Base-by-base conservation (phyloP, 768 basidiomycete genomes). In the Phylloporus sp. region DNA sequence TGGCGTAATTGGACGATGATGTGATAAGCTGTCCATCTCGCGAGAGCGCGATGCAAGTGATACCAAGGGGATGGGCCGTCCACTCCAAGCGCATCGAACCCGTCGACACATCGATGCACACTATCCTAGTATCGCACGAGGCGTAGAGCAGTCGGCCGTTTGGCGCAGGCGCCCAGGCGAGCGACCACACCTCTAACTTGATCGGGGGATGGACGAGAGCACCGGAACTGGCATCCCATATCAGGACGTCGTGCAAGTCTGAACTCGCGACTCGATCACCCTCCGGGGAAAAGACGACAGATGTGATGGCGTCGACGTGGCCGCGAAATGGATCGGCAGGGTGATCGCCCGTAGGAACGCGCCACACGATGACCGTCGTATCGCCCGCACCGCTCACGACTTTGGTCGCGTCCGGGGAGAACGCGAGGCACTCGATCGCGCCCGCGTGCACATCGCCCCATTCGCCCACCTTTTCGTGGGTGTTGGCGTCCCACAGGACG, bases 31-130 rank as follows among this genome's bases (percentile, higher is more conserved):
- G 27, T 11, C 53, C 56, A 23, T 55, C 27, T 7, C 8, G 34
- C 5, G 55, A 57, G 22, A 54, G 42, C 13, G 52, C 35, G 13
- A 60, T 35, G 20, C 23, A 43, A 1, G 22, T 37, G 24, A 61
- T 49, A 9, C 15, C 11, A 38, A 44, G 24, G 3, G 2, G 27
- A 34, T 60, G 53, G 0, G 50, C 52, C 13, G 8, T 40, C 37
- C 59, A 51, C 5, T 35, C 46, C 2, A 37, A 21, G 9, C 38
- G 9, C n/a, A 37, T 17, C 7, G 42, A 20, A 1, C 45, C 45
- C n/a, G 44, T 41, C 31, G 37, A 39, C 11, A 22, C 26, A 34
- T 53, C 38, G 11, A 53, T 40, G 39, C 28, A 23, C 15, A n/a
- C 11, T 15, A 52, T 36, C 2, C 14, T 33, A 11, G 38, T 21